Base-by-base conservation (phyloP, 108 stramenopile species). In the Discostella stelligeroides region DNA sequence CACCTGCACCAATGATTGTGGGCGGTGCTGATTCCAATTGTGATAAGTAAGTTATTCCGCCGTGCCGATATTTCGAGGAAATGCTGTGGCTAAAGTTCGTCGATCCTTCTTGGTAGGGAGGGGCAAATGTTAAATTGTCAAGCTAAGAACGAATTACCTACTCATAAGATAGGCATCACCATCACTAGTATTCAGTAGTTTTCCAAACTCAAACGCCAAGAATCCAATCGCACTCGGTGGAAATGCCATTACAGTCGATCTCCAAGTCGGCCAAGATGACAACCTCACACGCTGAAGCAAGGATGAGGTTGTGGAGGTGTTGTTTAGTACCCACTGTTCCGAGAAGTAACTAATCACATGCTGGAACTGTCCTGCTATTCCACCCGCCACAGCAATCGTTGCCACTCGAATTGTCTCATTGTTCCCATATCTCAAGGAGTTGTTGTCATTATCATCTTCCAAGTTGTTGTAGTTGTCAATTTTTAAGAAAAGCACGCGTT, bases 161-260 rank as follows among this genome's bases (percentile, higher is more conserved):
- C n/a, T n/a, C n/a, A n/a, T n/a, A n/a, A n/a, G n/a, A n/a, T n/a
- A n/a, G n/a, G 48, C 27, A 39, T 60, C 42, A 10, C 60, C 43
- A 43, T 27, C 41, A 15, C 43, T 38, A 40, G n/a, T 60, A 17
- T 63, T 60, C 56, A 66, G 39, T n/a, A 69, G 6, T 34, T 84
- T 86, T 24, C 89, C 89, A 73, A 85, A 90, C 63, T 90, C 89
- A 81, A 85, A 90, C 9, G 89, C 89, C 29, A 90, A 69, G 60
- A 90, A 90, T 0, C 86, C 86, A 60, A 90, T 78, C 12, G 85
- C 79, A 68, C 77, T 84, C 1, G 85, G 72, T 30, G 80, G 72
- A 68, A 87, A 90, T 59, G 85, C 74, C 79, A 79, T 38, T 49
- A 74, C 10, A 8, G 82, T 64, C 9, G 86, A 71, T 50, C 84